Evolutionary conservation across 345 rosid genomes (phyloP), one percentile per base, ranked within the genome.

Genomic region (Melastoma malabathricum): DNA sequence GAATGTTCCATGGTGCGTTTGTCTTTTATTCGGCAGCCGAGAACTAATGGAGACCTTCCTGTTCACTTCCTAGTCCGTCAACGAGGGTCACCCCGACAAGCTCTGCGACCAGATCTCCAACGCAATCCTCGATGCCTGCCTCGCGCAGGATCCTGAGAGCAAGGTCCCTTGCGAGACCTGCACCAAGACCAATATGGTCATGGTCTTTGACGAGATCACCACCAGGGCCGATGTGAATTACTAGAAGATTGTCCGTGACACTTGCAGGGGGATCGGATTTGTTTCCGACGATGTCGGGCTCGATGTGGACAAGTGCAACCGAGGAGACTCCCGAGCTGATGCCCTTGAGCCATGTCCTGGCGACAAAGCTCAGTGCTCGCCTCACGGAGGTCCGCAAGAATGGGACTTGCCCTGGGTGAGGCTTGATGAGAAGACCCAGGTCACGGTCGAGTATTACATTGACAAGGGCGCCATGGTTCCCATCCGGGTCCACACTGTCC

Each of bases 381-480:
- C 70, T 70, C 29, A 70, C 68, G 10, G 66, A 70, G 52, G 79
- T 74, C n/a, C 54, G 72, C 18, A 70, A 74, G 59, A 70, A 74
- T 64, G 78, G 78, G 1, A 70, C 72, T 15, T 66, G 72, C 62
- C 59, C 1, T 64, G 75, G 73, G 20, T 74, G 50, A 74, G 75
- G 55, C 79, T 70, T 25, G 71, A 67, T 34, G 79, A 73, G 10
- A 74, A 74, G 57, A 70, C 75, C 41, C 75, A 74, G 19, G 79
- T 70, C 6, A 74, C 66, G 43, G 75, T 74, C 23, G 75, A 74
- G 66, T 70, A 74, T 23, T 52, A 48, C 59, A 69, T 64, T 4
- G 70, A 74, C 3, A 67, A 67, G 1, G 75, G 70, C 6, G 75
- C 75, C 23, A 74, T 58, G 75, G 61, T 70, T 43, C 75, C 68